phyloP scores from a whole-genome alignment of 176 grass and related monocot species.

The Dactylis glomerata region DNA sequence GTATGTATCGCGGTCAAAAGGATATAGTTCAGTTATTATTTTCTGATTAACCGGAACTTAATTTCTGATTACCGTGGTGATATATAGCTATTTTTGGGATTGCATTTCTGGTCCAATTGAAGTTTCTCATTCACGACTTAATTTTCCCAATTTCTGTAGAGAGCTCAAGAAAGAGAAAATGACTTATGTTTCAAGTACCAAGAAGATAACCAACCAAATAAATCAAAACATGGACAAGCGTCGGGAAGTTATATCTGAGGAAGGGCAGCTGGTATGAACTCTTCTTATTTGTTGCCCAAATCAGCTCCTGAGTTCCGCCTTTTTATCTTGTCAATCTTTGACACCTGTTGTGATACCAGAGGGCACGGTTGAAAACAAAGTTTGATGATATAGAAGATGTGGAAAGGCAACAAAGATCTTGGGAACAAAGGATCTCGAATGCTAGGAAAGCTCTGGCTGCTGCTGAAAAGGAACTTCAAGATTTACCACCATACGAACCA shows the following conservation, averaged over 20 bases:
- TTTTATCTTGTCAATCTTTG: constrained; percentile 10
- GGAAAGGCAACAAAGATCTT: constrained; percentile 68
- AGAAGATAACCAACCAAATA: constrained; percentile 56
- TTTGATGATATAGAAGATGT: constrained; percentile 66
- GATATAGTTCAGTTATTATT: neutral
- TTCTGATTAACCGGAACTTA: neutral
- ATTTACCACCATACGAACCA: constrained; percentile 41
- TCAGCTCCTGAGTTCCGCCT: neutral
- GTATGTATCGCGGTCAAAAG: constrained; percentile 41
- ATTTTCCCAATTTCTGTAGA: constrained; percentile 22
- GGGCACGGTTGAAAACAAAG: constrained; percentile 47
- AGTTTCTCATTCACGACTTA: neutral
- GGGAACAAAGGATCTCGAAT: constrained; percentile 65
- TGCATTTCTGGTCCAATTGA: neutral
- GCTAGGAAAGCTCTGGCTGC: constrained; percentile 64
- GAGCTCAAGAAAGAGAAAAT: constrained; percentile 64
- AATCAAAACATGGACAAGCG: constrained; percentile 55
- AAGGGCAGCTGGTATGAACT: constrained; percentile 49
- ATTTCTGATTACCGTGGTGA: neutral
- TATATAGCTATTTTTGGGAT: neutral
- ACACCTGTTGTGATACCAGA: constrained; percentile 39
- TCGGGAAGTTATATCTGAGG: constrained; percentile 37
- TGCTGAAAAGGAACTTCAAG: constrained; percentile 61
- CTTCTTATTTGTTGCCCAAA: neutral
- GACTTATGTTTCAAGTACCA: constrained; percentile 41